Evolutionary conservation across 2,329 filamentous ascomycete species (phyloP).

Genomic region (Metarhizium robertsii): DNA sequence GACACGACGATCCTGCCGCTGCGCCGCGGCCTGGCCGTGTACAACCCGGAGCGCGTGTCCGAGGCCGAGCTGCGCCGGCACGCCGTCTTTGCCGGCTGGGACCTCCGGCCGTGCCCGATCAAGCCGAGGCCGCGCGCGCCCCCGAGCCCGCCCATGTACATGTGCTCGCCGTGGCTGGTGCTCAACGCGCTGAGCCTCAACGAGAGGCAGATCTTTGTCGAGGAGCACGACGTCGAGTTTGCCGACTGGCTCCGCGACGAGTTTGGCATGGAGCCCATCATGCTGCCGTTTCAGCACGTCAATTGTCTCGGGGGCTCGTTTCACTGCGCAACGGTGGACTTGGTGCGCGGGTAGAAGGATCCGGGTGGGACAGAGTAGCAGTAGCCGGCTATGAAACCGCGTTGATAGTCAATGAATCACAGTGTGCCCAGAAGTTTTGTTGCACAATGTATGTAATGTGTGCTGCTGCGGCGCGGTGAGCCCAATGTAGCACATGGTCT

Average conservation of each 20-base stretch:
- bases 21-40: constrained; percentile 17
- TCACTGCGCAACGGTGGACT: constrained; percentile 19
- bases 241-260: constrained; percentile 9
- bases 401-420: no score
- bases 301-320: constrained; percentile 23
- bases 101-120: constrained; percentile 16
- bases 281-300: constrained; percentile 20
- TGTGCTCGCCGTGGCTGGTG: constrained; percentile 17
- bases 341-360: constrained; percentile 3
- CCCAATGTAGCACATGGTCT: no score
- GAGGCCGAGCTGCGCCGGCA: constrained; percentile 14
- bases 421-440: no score
- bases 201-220: constrained; percentile 16
- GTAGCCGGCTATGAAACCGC: no score
- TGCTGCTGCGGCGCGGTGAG: no score
- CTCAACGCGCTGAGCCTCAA: constrained; percentile 18
- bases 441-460: no score
- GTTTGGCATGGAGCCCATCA: constrained; percentile 10
- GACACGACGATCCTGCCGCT: constrained; percentile 21
- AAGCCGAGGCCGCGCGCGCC: constrained; percentile 6
- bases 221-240: constrained; percentile 14
- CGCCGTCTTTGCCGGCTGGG: constrained; percentile 17
- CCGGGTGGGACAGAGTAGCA: no score
- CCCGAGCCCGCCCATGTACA: constrained; percentile 15
- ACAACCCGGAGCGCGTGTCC: constrained; percentile 15